Base-by-base conservation (phyloP, 2,329 filamentous ascomycete genomes). In the Geosmithia morbida region DNA sequence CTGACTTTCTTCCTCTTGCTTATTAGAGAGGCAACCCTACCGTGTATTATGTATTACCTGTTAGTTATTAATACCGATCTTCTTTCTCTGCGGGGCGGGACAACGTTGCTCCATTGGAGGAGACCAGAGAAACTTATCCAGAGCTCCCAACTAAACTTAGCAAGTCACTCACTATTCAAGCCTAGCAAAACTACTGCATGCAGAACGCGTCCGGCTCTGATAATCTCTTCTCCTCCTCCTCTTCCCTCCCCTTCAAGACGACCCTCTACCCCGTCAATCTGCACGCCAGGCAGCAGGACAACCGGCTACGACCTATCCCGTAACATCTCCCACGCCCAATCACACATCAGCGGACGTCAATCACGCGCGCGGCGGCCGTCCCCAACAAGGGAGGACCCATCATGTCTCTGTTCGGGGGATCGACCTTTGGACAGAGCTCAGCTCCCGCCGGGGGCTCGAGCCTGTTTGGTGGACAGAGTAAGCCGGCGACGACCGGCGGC, bases 21-120 rank as follows among this genome's bases (percentile, higher is more conserved):
- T 29, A 45, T 41, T 61, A 98, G 92, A 97, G 92, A 59, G 90
- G 90, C 53, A 79, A 82, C 46, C 97, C 94, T 61, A 72, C 88
- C 53, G 95, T n/a, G n/a, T n/a, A n/a, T n/a, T n/a, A n/a, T n/a
- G n/a, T n/a, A n/a, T n/a, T n/a, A n/a, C n/a, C n/a, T n/a, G n/a
- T n/a, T n/a, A n/a, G n/a, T n/a, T n/a, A n/a, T n/a, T n/a, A n/a
- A n/a, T n/a, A n/a, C n/a, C n/a, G n/a, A n/a, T n/a, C n/a, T 26
- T 8, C 22, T 26, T 26, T 26, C 8, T 26, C 8, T 26, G 22
- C 22, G 22, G 22, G 22, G 22, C 22, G 22, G 22, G 22, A 26
- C 22, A 26, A 26, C 22, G 22, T 26, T 26, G 22, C 22, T 26
- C 22, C 22, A 26, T 26, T 26, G 22, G 22, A 26, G 22, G 22